Percentiles rank a stretch among this genome's conserved stretches.
phyloP scores from a whole-genome alignment of 2,329 filamentous ascomycete genomes.

The Trichoderma endophyticum region DNA sequence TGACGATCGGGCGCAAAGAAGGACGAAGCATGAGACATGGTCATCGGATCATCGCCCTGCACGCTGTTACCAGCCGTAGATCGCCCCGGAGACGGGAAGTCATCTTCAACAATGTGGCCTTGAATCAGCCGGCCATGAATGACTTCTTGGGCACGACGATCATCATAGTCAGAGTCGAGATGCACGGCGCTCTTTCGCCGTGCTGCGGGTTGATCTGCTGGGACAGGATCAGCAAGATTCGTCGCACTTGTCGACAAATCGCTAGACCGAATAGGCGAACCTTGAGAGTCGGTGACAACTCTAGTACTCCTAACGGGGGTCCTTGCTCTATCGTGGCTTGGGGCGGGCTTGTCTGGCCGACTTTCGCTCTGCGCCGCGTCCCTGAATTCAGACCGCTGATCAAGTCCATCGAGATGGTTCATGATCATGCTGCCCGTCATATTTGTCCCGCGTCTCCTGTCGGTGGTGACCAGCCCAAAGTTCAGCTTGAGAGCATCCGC shows the following conservation, averaged over 20 bases:
- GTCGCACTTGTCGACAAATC: slow-evolving; percentile 10
- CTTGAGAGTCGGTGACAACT: slow-evolving; percentile 41
- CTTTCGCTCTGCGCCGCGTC: slow-evolving; percentile 25
- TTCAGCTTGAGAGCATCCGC: slow-evolving; percentile 95
- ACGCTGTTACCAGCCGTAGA: slow-evolving; percentile 66
- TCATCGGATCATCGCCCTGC: slow-evolving; percentile 77
- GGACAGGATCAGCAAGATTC: background rate
- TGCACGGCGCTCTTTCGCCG: slow-evolving; percentile 28
- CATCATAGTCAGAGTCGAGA: slow-evolving; percentile 60
- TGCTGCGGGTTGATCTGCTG: slow-evolving; percentile 20
- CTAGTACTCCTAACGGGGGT: slow-evolving; percentile 29
- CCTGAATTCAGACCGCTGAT: slow-evolving; percentile 45
- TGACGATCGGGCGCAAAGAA: slow-evolving; percentile 69
- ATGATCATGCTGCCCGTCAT: slow-evolving; percentile 79
- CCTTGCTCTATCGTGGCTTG: slow-evolving; percentile 18
- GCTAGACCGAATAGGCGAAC: slow-evolving; percentile 40
- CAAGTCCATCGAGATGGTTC: slow-evolving; percentile 60
- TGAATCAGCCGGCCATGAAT: slow-evolving; percentile 88
- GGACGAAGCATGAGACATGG: slow-evolving; percentile 73
- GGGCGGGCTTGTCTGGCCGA: slow-evolving; percentile 23
- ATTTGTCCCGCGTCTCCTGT: slow-evolving; percentile 65
- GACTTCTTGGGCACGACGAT: slow-evolving; percentile 81
- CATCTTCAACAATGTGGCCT: slow-evolving; percentile 92
- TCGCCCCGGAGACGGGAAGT: slow-evolving; percentile 74
- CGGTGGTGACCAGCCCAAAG: slow-evolving; percentile 93